Evolutionary conservation across 2,329 filamentous ascomycete species (phyloP).

Genomic region (Capronia epimyces): DNA sequence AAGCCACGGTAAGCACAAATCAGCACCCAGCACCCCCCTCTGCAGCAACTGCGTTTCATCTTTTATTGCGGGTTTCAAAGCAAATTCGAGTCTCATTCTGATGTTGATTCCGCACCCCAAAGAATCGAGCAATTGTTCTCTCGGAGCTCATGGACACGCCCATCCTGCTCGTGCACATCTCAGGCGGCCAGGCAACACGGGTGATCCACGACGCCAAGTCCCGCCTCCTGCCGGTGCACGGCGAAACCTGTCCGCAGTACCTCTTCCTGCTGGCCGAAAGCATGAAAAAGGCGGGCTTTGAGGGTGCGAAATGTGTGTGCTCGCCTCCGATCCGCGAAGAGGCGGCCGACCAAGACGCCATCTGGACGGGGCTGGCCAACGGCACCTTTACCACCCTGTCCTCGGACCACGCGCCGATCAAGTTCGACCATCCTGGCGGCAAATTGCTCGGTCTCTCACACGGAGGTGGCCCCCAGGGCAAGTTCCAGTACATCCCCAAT

Average conservation of each 20-base stretch:
- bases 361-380: conserved; percentile 49
- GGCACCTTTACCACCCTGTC: conserved; percentile 52
- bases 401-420: conserved; percentile 43
- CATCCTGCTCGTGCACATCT: conserved; percentile 48
- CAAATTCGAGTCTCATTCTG: no score
- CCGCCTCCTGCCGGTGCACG: conserved; percentile 49
- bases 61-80: no score
- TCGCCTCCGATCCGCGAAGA: conserved; percentile 47
- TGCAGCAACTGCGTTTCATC: no score
- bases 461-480: conserved; percentile 15
- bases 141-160: conserved; percentile 48
- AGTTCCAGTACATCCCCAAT: conserved; percentile 41
- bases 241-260: conserved; percentile 56
- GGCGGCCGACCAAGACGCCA: conserved; percentile 44
- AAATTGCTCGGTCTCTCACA: conserved; percentile 30
- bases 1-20: conserved; percentile 36
- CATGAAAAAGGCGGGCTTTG: conserved; percentile 33
- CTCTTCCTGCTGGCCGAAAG: conserved; percentile 48
- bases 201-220: conserved; percentile 49
- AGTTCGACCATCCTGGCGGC: conserved; percentile 37
- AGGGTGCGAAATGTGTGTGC: conserved; percentile 52
- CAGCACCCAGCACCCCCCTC: no score
- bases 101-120: not conserved
- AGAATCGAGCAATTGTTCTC: conserved; percentile 47
- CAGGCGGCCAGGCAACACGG: conserved; percentile 35